These are phyloP conservation scores for Botrytis medusae DNA, from an alignment of 2,329 filamentous ascomycete species.

Conservation along the genomic window DNA sequence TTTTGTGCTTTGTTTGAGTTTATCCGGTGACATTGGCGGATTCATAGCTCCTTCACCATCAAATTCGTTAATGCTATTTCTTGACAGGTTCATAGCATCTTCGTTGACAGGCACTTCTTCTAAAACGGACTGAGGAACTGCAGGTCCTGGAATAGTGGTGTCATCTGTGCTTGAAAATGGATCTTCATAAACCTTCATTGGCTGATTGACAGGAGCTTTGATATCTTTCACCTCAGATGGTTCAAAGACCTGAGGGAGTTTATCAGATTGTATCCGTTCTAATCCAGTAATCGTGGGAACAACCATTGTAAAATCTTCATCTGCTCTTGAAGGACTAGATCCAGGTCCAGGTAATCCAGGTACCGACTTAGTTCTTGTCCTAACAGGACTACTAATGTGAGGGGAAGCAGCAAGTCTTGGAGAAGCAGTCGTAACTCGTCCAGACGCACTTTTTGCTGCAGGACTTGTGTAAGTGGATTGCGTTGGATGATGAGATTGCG, in stretches of 20 bases:
- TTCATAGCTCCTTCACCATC: constrained; percentile 28
- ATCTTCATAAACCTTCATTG: constrained; percentile 60
- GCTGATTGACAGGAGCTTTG: constrained; percentile 32
- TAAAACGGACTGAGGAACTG: constrained; percentile 51
- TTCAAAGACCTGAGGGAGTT: constrained; percentile 43
- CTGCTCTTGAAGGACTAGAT: constrained; percentile 47
- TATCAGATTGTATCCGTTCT: constrained; percentile 34
- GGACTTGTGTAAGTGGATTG: constrained; percentile 45
- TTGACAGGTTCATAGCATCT: constrained; percentile 39
- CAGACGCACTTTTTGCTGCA: constrained; percentile 40
- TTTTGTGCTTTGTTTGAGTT: constrained; percentile 56
- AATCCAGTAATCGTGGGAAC: constrained; percentile 49
- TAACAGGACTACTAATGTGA: constrained; percentile 29
- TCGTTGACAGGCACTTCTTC: constrained; percentile 63
- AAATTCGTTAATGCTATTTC: constrained; percentile 26
- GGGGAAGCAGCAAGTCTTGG: constrained; percentile 27
- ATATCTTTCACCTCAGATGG: constrained; percentile 43
- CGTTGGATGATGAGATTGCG: constrained; percentile 36
- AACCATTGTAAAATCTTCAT: constrained; percentile 56
- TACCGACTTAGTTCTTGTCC: constrained; percentile 28
- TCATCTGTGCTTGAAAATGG: constrained; percentile 52
- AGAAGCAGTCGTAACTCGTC: constrained; percentile 28
- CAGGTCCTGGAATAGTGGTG: constrained; percentile 48
- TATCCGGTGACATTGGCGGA: constrained; percentile 48
- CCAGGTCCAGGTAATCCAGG: constrained; percentile 26